Evolutionary conservation across 257 asterid species (phyloP).

Genomic region (Craterostigma plantagineum): DNA sequence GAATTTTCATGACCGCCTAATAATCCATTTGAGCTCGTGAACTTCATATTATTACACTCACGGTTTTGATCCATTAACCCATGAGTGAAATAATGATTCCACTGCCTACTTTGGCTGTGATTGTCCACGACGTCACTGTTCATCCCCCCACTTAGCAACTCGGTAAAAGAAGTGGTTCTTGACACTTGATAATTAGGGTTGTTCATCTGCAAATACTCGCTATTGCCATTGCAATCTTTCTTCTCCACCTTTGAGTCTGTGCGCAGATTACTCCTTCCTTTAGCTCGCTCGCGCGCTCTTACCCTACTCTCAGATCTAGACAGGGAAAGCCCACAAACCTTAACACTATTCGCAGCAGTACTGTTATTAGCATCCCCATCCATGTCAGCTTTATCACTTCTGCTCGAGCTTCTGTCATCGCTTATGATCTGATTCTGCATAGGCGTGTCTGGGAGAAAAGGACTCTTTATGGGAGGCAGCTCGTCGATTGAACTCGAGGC

Average conservation of each 20-base stretch:
- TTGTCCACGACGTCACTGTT: too few relatives aligned
- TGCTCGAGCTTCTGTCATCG: slow-evolving; percentile 49
- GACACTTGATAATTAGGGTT: too few relatives aligned
- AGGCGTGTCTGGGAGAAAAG: not conserved
- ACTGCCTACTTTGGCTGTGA: too few relatives aligned
- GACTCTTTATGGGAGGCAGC: slow-evolving; percentile 52
- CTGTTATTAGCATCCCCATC: slow-evolving; percentile 38
- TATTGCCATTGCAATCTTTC: slow-evolving; percentile 13
- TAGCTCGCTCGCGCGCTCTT: slow-evolving; percentile 37
- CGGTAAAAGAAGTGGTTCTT: too few relatives aligned
- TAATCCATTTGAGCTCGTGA: too few relatives aligned
- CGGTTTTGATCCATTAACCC: too few relatives aligned
- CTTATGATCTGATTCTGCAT: slow-evolving; percentile 34
- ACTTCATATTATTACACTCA: too few relatives aligned
- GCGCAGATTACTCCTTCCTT: slow-evolving; percentile 24
- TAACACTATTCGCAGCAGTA: slow-evolving; percentile 37
- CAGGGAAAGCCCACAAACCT: slow-evolving; percentile 33
- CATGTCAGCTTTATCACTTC: slow-evolving; percentile 23
- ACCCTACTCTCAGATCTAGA: slow-evolving; percentile 39
- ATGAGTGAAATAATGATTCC: too few relatives aligned
- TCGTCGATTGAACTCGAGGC: slow-evolving; percentile 51
- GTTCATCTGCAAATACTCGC: too few relatives aligned
- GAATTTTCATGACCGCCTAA: too few relatives aligned
- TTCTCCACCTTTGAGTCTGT: slow-evolving; percentile 26
- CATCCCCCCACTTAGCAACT: too few relatives aligned